Percentiles rank a stretch among this genome's conserved stretches.
Conservation (phyloP, 1,139 yeast genomes). For the Yamadazyma jaroonii region DNA sequence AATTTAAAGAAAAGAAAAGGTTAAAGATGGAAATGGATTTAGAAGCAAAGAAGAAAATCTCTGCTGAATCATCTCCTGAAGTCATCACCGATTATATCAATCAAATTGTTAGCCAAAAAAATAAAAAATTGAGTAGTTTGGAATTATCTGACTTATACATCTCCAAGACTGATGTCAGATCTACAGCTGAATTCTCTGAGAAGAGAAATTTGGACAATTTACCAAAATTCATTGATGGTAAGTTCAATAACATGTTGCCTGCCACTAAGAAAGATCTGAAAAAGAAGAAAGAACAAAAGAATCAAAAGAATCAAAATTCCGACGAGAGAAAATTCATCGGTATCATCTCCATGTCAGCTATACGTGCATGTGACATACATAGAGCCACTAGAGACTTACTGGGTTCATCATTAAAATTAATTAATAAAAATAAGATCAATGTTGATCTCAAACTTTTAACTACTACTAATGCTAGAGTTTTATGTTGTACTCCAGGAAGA, state of each 20-base stretch:
- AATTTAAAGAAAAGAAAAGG: slow-evolving; percentile 50
- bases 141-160: slow-evolving; percentile 61
- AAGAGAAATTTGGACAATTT: slow-evolving; percentile 48
- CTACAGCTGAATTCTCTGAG: slow-evolving; percentile 48
- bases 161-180: slow-evolving; percentile 45
- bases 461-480: slow-evolving; percentile 48
- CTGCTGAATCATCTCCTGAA: slow-evolving; percentile 48
- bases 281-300: slow-evolving; percentile 18
- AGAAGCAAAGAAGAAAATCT: slow-evolving; percentile 47
- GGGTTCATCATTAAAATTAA: slow-evolving; percentile 61
- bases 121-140: slow-evolving; percentile 58
- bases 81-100: slow-evolving; percentile 61
- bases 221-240: slow-evolving; percentile 38
- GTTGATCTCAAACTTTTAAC: slow-evolving; percentile 55
- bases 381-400: slow-evolving; percentile 54
- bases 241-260: slow-evolving; percentile 46
- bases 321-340: slow-evolving; percentile 41
- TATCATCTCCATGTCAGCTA: slow-evolving; percentile 65
- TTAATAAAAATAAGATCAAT: slow-evolving; percentile 61
- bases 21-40: slow-evolving; percentile 58
- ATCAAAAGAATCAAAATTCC: slow-evolving; percentile 2
- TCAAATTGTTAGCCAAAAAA: slow-evolving; percentile 44
- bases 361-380: slow-evolving; percentile 70
- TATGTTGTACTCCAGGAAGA: slow-evolving; percentile 69
- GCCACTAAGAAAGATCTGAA: slow-evolving; percentile 23